These are phyloP conservation scores for Phaeosphaeriaceae sp. DNA, from an alignment of 2,329 filamentous ascomycete genomes.

Conservation along the genomic window DNA sequence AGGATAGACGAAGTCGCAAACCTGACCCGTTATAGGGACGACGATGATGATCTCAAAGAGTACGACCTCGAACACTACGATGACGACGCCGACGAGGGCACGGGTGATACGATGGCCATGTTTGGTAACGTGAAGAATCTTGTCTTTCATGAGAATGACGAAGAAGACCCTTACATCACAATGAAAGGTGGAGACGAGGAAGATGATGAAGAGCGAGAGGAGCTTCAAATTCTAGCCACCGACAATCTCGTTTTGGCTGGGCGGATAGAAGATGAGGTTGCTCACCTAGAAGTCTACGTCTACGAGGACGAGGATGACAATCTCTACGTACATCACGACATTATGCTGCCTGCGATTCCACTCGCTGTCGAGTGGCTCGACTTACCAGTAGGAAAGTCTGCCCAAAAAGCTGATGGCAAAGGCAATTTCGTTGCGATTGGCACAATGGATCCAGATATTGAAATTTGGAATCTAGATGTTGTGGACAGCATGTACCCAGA, in stretches of 20 bases:
- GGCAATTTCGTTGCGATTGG: conserved; percentile 95
- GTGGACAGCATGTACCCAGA: conserved; percentile 99
- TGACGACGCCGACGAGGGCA: conserved; percentile 74
- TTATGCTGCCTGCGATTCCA: conserved; percentile 97
- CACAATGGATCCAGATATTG: conserved; percentile 98
- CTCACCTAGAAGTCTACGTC: conserved; percentile 94
- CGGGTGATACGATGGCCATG: conserved; percentile 81
- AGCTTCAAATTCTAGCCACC: conserved; percentile 88
- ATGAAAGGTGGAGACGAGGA: conserved; percentile 71
- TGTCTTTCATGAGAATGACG: conserved; percentile 91
- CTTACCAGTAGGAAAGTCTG: conserved; percentile 76
- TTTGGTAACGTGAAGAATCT: conserved; percentile 95
- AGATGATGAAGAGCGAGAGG: conserved; percentile 90
- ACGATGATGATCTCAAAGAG: conserved; percentile 89
- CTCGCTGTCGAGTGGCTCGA: conserved; percentile 96
- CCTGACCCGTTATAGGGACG: conserved; percentile 39
- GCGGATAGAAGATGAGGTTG: conserved; percentile 95
- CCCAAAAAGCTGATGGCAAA: conserved; percentile 61
- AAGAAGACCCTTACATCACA: conserved; percentile 96
- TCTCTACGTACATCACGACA: conserved; percentile 98
- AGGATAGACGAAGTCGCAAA: no score
- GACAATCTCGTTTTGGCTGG: conserved; percentile 93
- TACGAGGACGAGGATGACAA: conserved; percentile 97
- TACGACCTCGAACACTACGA: conserved; percentile 98
- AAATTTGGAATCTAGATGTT: conserved; percentile 96